Evolutionary conservation across 257 asterid genomes (phyloP), one percentile per base, ranked within the genome.

Genomic region (Solanum rostratum): DNA sequence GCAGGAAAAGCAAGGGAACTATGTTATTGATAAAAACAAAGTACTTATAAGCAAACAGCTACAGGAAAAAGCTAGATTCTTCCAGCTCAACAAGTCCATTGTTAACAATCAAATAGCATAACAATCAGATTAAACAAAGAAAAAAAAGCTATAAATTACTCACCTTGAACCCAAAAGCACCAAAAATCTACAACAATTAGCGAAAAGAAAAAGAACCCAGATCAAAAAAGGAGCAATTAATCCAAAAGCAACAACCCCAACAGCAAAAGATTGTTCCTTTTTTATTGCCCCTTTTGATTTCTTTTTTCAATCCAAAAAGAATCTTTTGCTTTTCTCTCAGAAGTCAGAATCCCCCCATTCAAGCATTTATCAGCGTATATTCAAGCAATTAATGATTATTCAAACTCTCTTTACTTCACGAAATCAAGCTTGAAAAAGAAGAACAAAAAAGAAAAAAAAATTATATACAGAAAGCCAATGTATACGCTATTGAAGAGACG

Each of bases 151-250:
- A 37, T 4, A n/a, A n/a, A 82, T 82, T 50, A 80, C 92, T 91
- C 81, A 88, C 98, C 92, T 93, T 71, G 81, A 83, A 68, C 54
- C 43, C 70, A 49, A 78, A 30, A 65, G 81, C 74, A 81, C 85
- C 88, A 85, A 84, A 84, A 89, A 85, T 90, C 93, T 54, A 88
- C 90, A 85, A 68, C 65, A 52, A 85, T 59, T 65, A 66, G 83
- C 60, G 68, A 85, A 88, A 84, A 80, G 39, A 84, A 85, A 86
- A 80, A 86, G 53, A 15, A 60, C 90, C 87, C 93, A 78, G 92
- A 91, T 90, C 91, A 85, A 82, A 82, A 63, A 87, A 60, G 68
- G 81, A 49, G 53, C 60, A 73, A 81, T 63, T 79, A 87, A 84
- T 83, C 83, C 46, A 79, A 88, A 89, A 73, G 45, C 81, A 68